Percentiles rank a stretch among this genome's conserved stretches.
These are phyloP conservation scores for Aureobasidium melanogenum DNA, from an alignment of 2,329 filamentous ascomycete genomes.

Conservation along the genomic window DNA sequence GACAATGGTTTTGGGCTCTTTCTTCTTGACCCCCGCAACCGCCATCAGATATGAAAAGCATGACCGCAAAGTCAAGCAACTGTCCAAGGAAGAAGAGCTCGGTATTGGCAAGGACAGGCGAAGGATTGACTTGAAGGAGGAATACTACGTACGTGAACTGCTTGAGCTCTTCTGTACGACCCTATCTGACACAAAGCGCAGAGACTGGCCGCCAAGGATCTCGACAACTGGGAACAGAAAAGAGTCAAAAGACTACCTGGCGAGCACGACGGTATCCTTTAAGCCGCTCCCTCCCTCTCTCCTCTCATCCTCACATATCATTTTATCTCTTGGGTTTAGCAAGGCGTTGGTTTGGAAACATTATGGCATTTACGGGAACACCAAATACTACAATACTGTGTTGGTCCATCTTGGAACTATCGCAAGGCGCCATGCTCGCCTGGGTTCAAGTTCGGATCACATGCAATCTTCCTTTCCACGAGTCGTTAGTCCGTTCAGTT, in stretches of 20 bases:
- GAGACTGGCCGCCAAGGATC: slow-evolving; percentile 76
- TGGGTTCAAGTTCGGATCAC: background rate
- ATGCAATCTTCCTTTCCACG: background rate
- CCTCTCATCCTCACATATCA: background rate
- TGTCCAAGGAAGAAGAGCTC: slow-evolving; percentile 80
- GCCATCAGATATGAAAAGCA: slow-evolving; percentile 89
- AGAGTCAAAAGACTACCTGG: slow-evolving; percentile 82
- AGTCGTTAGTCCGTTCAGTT: background rate
- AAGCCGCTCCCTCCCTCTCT: slow-evolving; percentile 19
- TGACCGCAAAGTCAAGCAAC: slow-evolving; percentile 77
- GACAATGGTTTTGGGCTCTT: slow-evolving; percentile 85
- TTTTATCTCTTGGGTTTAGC: background rate
- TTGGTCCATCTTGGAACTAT: background rate
- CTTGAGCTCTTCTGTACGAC: background rate
- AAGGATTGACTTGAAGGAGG: slow-evolving; percentile 72
- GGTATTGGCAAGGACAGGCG: slow-evolving; percentile 63
- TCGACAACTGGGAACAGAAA: slow-evolving; percentile 96
- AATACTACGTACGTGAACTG: slow-evolving; percentile 64
- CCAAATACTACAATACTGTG: background rate
- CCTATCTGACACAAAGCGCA: slow-evolving; percentile 29
- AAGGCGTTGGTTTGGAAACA: slow-evolving; percentile 4
- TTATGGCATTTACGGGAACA: background rate
- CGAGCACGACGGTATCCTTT: slow-evolving; percentile 78
- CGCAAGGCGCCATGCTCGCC: background rate
- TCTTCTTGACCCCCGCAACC: slow-evolving; percentile 88